Conservation (phyloP, 306 rosid species). For the Dalbergia oliveri region DNA sequence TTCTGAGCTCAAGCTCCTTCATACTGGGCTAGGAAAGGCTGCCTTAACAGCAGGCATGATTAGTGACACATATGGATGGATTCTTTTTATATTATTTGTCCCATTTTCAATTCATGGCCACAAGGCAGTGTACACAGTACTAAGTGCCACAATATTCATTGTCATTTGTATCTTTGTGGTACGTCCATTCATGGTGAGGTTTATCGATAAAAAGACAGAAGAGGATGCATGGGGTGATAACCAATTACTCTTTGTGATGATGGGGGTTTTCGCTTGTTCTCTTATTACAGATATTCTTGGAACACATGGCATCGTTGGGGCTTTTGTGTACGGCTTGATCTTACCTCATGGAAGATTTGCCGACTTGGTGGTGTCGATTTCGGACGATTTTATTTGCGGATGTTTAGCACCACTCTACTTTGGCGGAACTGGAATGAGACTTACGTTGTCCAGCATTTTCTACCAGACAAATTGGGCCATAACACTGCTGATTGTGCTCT, state of each 20-base stretch:
- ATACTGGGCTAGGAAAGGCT: slow-evolving; percentile 49
- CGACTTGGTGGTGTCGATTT: slow-evolving; percentile 22
- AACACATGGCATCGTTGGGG: slow-evolving; percentile 52
- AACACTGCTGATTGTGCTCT: background rate
- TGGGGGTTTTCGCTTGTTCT: slow-evolving; percentile 40
- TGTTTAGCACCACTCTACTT: slow-evolving; percentile 46
- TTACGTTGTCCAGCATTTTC: background rate
- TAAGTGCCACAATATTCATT: background rate
- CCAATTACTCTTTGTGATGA: slow-evolving; percentile 37
- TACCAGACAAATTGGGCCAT: background rate
- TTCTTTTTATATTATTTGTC: slow-evolving; percentile 44
- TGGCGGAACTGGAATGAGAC: slow-evolving; percentile 41
- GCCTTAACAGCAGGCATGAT: slow-evolving; percentile 53
- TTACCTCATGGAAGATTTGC: slow-evolving; percentile 55
- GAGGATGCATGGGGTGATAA: slow-evolving; percentile 44
- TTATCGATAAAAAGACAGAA: slow-evolving; percentile 26
- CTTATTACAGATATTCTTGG: slow-evolving; percentile 55
- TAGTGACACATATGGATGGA: slow-evolving; percentile 54
- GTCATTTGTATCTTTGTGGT: slow-evolving; percentile 34
- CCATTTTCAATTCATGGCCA: slow-evolving; percentile 42
- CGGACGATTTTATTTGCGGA: slow-evolving; percentile 47
- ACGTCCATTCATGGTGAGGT: slow-evolving; percentile 33
- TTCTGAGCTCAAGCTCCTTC: slow-evolving; percentile 55
- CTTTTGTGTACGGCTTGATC: slow-evolving; percentile 60
- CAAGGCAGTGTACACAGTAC: background rate